Conservation (phyloP, 1,139 yeast genomes). For the Magnusiomyces paraingens region DNA sequence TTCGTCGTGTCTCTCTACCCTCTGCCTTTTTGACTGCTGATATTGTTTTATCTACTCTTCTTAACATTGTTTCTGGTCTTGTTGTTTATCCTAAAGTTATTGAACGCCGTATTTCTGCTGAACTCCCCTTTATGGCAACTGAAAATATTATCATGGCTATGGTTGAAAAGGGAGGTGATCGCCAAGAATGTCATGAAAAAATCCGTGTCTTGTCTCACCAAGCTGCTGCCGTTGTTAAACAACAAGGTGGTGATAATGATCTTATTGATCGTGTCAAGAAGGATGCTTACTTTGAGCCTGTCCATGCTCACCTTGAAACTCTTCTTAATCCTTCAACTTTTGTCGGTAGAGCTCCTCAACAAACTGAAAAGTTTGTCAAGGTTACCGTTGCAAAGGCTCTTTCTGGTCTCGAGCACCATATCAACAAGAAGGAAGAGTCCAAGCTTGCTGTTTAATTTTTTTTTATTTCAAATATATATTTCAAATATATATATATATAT, state of each 20-base stretch:
- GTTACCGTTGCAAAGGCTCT: conserved; percentile 82
- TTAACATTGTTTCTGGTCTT: conserved; percentile 87
- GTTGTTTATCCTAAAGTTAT: conserved; percentile 98
- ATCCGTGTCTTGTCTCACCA: conserved; percentile 95
- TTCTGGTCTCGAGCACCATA: conserved; percentile 53
- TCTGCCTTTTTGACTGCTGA: conserved; percentile 96
- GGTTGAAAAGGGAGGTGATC: conserved; percentile 96
- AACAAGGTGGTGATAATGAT: conserved; percentile 98
- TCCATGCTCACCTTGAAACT: conserved; percentile 72
- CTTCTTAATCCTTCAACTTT: conserved; percentile 89
- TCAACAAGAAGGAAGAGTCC: conserved; percentile 30
- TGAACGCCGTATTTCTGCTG: conserved; percentile 90
- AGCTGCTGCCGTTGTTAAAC: conserved; percentile 96
- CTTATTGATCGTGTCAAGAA: conserved; percentile 80
- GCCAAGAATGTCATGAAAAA: conserved; percentile 98
- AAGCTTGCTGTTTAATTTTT: conserved; percentile 21
- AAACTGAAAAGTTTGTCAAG: conserved; percentile 85
- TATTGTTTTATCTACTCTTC: conserved; percentile 79
- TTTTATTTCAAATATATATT: not conserved
- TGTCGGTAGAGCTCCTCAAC: conserved; percentile 98
- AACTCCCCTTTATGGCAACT: conserved; percentile 99
- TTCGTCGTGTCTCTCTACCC: conserved; percentile 94
- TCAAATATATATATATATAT: not conserved
- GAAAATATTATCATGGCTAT: conserved; percentile 99
- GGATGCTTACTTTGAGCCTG: conserved; percentile 81